Base-by-base conservation (phyloP, 331 rosid genomes). In the Ulmus americana region DNA sequence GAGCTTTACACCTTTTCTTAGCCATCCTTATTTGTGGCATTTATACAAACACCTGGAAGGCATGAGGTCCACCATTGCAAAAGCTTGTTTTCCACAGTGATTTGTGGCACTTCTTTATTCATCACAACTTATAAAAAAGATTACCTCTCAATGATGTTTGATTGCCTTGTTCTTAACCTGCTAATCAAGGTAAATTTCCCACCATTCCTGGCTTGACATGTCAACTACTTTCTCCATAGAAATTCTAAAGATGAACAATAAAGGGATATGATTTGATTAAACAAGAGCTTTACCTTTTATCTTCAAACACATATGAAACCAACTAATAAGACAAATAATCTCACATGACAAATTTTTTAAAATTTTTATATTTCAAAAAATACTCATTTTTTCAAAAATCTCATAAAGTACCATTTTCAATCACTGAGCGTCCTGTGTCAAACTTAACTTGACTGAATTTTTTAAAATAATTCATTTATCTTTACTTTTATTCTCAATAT, bases 31-130 rank as follows among this genome's bases (percentile, higher is more conserved):
- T 10, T 55, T 11, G 5, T 10, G 5, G 6, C 10, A 3, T 54
- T 22, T 35, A n/a, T 28, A 38, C 7, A 43, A 60, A 47, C 12
- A 2, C 22, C 18, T 40, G 42, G 59, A 56, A 70, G 35, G 35
- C 70, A 42, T 73, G 52, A 67, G 74, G 75, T 75, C 86, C 91
- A 82, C 91, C 74, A 71, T 38, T 56, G 11, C 66, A 67, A 64
- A 44, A 41, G 52, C 57, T 65, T 63, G 74, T 63, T 55, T 75
- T 44, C 72, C 69, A 74, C 76, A 80, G 73, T 63, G 69, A 65
- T 66, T 70, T 73, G 64, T 74, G 79, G 71, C 70, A 64, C 80
- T 81, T 73, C 68, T 71, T 76, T 77, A 52, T 66, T 41, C 64
- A 61, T 67, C 14, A 59, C 12, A 63, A 59, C 43, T 64, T 22